Base-by-base conservation (phyloP, 495 filamentous ascomycete species). In the Glarea lozoyensis region DNA sequence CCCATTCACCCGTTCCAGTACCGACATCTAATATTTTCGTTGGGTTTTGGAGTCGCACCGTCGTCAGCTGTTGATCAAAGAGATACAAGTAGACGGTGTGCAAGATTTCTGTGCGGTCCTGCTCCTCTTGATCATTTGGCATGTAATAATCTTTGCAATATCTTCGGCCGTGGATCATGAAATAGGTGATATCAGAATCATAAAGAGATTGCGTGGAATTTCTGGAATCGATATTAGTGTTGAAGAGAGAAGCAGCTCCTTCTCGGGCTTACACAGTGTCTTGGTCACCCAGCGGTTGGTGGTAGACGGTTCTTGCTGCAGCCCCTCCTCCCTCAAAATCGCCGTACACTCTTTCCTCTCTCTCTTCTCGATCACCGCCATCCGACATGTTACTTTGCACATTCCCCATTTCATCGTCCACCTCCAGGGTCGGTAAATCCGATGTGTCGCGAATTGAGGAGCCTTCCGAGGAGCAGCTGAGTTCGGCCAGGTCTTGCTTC, bases 51-150 rank as follows among this genome's bases (percentile, higher is more conserved):
- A 85, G 58, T 23, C 73, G 72, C 0, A 72, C 76, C 2, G 70
- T 69, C 5, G 76, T 81, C 19, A 84, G 66, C 37, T 75, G 63
- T 24, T 71, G 63, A 49, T 79, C 65, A 40, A 84, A 71, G 18
- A 79, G 51, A 39, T 75, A 70, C 1, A 82, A 64, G 53, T 71
- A 82, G 36, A 81, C 73, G 48, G 80, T 75, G 51, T 86, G 78
- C 19, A 78, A 60, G 39, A 88, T 72, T 48, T 77, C 74, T 45
- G 84, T 64, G 22, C 85, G 79, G 13, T 73, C 81, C 53, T 86
- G 79, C 54, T 90, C 85, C 27, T 70, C 60, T 43, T 83, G 75
- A 52, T 89, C 84, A 59, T 81, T 80, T 22, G 85, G 85, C 77
- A 87, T 82, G 58, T 70, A 82, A 60, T 87, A 88, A 40, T 66